Evolutionary conservation across 352 stramenopile genomes (phyloP).

Genomic region (Globisporangium lucens): DNA sequence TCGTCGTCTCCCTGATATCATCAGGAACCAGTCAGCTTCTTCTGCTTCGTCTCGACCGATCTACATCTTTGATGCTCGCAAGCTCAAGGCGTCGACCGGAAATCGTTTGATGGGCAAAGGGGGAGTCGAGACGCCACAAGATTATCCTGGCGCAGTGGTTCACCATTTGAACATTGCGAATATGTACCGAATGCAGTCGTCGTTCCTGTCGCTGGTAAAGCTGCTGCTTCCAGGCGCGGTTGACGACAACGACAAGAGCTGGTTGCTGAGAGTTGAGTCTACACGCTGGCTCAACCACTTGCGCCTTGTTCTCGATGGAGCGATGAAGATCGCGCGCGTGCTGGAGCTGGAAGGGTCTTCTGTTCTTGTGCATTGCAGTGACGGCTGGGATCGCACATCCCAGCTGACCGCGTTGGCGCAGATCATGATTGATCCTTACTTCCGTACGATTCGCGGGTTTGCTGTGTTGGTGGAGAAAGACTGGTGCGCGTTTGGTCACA

Average conservation of each 20-base stretch:
- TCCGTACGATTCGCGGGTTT: conserved; percentile 83
- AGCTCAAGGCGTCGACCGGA: conserved; percentile 85
- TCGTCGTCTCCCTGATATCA: conserved; percentile 77
- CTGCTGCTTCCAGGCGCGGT: conserved; percentile 58
- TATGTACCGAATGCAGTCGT: conserved; percentile 92
- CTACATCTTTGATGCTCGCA: conserved; percentile 91
- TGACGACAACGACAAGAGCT: conserved; percentile 68
- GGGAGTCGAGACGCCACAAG: conserved; percentile 82
- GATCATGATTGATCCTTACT: conserved; percentile 88
- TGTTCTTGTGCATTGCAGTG: conserved; percentile 84
- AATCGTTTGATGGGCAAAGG: conserved; percentile 91
- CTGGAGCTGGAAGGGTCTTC: conserved; percentile 80
- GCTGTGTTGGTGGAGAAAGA: conserved; percentile 83
- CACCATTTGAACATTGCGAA: conserved; percentile 90
- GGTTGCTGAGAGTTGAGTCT: conserved; percentile 65
- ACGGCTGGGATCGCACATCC: conserved; percentile 85
- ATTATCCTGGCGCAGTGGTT: conserved; percentile 77
- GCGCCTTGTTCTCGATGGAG: conserved; percentile 73
- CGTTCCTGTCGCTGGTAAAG: conserved; percentile 67
- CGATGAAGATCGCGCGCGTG: conserved; percentile 84
- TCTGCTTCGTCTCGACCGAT: conserved; percentile 65
- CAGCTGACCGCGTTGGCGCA: conserved; percentile 78
- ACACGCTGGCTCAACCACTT: conserved; percentile 87
- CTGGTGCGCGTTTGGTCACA: conserved; percentile 85
- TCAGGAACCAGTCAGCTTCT: conserved; percentile 63